These are phyloP conservation scores for Telfairia occidentalis DNA, from an alignment of 331 rosid species.

Conservation along the genomic window DNA sequence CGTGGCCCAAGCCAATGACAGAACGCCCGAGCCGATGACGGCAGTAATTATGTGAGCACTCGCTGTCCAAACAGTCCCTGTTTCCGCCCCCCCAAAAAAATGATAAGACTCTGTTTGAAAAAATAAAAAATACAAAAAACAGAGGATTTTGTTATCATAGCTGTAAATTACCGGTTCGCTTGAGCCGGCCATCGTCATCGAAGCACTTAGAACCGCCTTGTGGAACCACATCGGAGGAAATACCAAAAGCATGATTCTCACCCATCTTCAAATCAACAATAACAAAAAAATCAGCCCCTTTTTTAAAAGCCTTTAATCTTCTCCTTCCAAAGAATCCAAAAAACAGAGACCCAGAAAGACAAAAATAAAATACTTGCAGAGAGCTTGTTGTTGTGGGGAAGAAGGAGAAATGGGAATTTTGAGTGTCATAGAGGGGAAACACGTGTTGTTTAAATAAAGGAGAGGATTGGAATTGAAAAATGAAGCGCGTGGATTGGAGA, in stretches of 20 bases:
- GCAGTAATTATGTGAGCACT: constrained; percentile 79
- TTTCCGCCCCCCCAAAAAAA: background rate
- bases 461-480: no score
- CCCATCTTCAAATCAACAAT: constrained; percentile 24
- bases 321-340: no score
- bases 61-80: constrained; percentile 56
- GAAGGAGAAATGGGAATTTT: no score
- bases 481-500: background rate
- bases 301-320: no score
- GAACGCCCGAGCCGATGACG: constrained; percentile 74
- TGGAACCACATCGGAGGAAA: constrained; percentile 16
- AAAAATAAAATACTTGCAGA: no score
- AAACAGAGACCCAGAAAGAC: no score
- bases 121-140: background rate
- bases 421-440: no score
- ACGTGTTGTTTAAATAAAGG: no score
- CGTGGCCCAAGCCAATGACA: constrained; percentile 70
- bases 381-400: no score
- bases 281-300: background rate
- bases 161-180: constrained; percentile 42
- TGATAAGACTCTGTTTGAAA: background rate
- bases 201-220: constrained; percentile 32
- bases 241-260: constrained; percentile 28
- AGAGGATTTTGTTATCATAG: background rate
- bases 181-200: constrained; percentile 65